Conservation (phyloP, 1,284 basidiomycete genomes). For the Ceratobasidium sp. region DNA sequence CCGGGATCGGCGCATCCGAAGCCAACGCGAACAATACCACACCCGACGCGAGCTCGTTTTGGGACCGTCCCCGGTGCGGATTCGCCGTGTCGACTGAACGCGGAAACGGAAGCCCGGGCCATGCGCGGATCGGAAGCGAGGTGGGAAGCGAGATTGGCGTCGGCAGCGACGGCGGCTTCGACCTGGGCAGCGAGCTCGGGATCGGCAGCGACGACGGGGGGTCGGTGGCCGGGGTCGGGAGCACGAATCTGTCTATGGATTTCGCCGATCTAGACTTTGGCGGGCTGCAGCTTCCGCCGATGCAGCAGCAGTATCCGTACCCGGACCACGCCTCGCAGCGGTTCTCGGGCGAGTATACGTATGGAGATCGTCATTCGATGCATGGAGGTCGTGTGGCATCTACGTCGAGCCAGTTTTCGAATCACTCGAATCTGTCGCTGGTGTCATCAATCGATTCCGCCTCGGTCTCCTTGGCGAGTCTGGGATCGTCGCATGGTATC, state of each 20-base stretch:
- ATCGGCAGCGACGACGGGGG: conserved; percentile 32
- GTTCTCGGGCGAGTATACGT: conserved; percentile 26
- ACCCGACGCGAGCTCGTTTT: neutral
- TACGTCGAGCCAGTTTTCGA: conserved; percentile 34
- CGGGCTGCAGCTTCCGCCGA: conserved; percentile 1
- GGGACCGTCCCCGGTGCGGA: conserved; percentile 33
- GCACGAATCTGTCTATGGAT: conserved; percentile 26
- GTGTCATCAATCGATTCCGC: conserved; percentile 38
- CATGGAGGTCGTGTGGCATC: conserved; percentile 12
- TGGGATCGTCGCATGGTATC: conserved; percentile 32
- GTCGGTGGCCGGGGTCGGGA: conserved; percentile 15
- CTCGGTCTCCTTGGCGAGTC: conserved; percentile 25
- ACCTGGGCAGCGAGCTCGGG: conserved; percentile 27
- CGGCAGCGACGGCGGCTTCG: conserved; percentile 26
- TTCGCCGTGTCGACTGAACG: conserved; percentile 38
- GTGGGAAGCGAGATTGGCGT: conserved; percentile 36
- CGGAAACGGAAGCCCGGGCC: conserved; percentile 20
- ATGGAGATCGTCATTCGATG: neutral
- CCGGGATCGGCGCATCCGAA: conserved; percentile 12
- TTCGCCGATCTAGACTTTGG: conserved; percentile 38
- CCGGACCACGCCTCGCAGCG: conserved; percentile 20
- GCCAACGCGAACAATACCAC: neutral
- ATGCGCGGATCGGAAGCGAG: conserved; percentile 34
- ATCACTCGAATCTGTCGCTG: conserved; percentile 39
- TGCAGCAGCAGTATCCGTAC: conserved; percentile 12